These are phyloP conservation scores for Mrakiaceae sp. DNA, from an alignment of 1,284 basidiomycete species.

Conservation along the genomic window DNA sequence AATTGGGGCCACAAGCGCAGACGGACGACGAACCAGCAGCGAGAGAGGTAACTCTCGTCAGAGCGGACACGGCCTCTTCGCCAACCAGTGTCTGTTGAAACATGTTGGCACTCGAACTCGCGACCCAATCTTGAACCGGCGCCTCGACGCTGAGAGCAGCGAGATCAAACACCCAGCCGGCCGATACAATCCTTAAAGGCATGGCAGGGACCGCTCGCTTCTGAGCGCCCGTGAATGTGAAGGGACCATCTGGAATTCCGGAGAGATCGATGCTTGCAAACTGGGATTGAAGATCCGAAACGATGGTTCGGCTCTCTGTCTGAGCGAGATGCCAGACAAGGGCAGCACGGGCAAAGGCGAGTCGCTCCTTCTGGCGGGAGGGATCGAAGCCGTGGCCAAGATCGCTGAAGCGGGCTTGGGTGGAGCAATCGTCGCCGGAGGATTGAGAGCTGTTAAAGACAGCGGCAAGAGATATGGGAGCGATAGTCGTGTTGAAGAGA, in stretches of 20 bases:
- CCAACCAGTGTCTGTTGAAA: constrained; percentile 42
- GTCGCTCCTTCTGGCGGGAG: constrained; percentile 40
- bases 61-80: constrained; percentile 31
- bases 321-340: constrained; percentile 49
- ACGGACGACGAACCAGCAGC: constrained; percentile 42
- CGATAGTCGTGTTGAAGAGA: constrained; percentile 43
- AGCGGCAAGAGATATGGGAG: constrained; percentile 37
- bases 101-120: constrained; percentile 40
- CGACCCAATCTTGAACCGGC: constrained; percentile 39
- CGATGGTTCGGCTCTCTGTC: constrained; percentile 40
- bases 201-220: constrained; percentile 26
- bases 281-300: constrained; percentile 17
- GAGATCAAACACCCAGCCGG: constrained; percentile 50
- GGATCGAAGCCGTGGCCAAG: constrained; percentile 42
- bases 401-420: constrained; percentile 47
- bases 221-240: too few relatives aligned
- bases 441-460: constrained; percentile 43
- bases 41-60: constrained; percentile 50
- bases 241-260: constrained; percentile 32
- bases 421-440: constrained; percentile 38
- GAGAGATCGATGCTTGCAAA: not conserved
- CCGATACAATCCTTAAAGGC: constrained; percentile 37
- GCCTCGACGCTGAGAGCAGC: constrained; percentile 43
- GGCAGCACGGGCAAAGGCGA: constrained; percentile 47
- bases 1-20: constrained; percentile 3